Evolutionary conservation across 176 grass and related monocot genomes (phyloP), one percentile per base, ranked within the genome.

Genomic region (Carex parvula): DNA sequence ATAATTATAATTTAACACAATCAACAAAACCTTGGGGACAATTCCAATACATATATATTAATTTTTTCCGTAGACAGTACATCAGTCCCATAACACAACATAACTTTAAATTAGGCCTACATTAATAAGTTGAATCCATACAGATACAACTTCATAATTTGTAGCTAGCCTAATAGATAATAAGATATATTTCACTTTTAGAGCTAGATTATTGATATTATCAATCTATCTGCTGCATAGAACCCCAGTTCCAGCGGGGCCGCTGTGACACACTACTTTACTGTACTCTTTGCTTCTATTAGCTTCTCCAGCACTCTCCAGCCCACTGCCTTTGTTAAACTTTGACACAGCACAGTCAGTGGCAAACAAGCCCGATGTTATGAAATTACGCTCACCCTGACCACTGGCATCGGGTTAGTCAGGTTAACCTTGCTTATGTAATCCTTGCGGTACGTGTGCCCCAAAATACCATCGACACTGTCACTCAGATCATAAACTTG

Each of bases 341-440:
- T 14, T 65, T 24, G 81, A 60, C 2, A 78, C 86, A 2, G 30
- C 18, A 53, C 86, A 88, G 30, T 88, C 86, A 0, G 60, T 53
- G 24, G 86, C 67, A 39, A 79, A 79, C 6, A 88, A 53, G 2
- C 58, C n/a, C 0, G 86, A 88, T 8, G 70, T 68, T 8, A 58
- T 9, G 46, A 84, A 88, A 81, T 83, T 30, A 46, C 48, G 58
- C 13, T 78, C 81, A 3, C 86, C 81, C 86, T 70, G 41, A 88
- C 63, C 4, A 88, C 69, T 12, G 86, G 86, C 86, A 88, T 88
- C 6, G 56, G 29, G 32, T 60, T 62, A 3, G 48, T 62, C 70
- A 84, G 13, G 44, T 88, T 83, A 52, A 80, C 70, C 70, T 64
- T 83, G 69, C 81, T 88, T 18, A 80, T 35, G 64, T 88, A 88